Base-by-base conservation (phyloP, 176 grass and related monocot species). In the Cocos nucifera region DNA sequence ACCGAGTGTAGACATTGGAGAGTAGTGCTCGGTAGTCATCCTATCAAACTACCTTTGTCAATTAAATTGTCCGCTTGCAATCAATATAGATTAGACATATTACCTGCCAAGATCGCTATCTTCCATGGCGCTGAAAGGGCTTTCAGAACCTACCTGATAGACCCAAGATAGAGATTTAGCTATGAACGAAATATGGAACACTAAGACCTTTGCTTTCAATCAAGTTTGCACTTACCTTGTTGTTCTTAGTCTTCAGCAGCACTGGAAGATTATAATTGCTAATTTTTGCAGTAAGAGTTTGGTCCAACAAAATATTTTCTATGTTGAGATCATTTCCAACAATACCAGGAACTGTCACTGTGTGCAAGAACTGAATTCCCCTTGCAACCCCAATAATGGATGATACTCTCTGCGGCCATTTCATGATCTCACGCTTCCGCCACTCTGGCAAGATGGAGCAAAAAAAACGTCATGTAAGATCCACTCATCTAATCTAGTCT, bases 291-390 rank as follows among this genome's bases (percentile, higher is more conserved):
- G 84, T 89, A 60, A 98, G 88, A 22, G 84, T 98, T 54, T 86
- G 86, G 71, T 98, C 93, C 64, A 98, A 69, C 58, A 98, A 77
- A 71, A 98, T 75, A 69, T 81, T 86, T 55, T 92, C 77, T 4
- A 82, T 78, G 65, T 65, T 76, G 53, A 92, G 56, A 76, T 89
- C 61, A 49, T 92, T 98, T 67, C 76, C 70, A 51, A 82, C 60
- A 53, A 89, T 81, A 14, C 85, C 79, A 19, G 87, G 81, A 62
- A 75, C 80, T 24, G 76, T 78, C 54, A 83, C 56, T 8, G 78
- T 85, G 71, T 98, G 87, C 73, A 98, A 77, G 62, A 98, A 98
- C 27, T 98, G 84, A 32, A 92, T 82, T 21, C 93, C 93, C 76
- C 82, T 92, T 1, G 73, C 87, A 29, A 89, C 61, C 67, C 93